phyloP scores from a whole-genome alignment of 2,329 filamentous ascomycete species.

The Alternaria triticimaculans region DNA sequence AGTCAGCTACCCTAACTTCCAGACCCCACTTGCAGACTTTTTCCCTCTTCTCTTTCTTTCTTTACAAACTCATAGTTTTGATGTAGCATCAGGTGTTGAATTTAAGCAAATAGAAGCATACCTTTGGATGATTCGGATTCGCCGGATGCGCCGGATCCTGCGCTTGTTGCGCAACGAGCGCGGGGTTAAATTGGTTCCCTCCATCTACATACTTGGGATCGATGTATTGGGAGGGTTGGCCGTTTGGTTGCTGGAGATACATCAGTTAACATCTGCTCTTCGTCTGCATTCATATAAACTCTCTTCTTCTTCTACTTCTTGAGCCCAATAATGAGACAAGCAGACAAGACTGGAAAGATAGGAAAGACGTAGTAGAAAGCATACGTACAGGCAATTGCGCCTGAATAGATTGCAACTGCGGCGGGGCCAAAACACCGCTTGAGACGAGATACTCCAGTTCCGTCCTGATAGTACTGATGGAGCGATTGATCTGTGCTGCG shows the following conservation, averaged over 20 bases:
- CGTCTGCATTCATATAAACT: background rate
- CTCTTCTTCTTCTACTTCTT: background rate
- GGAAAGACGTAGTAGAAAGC: background rate
- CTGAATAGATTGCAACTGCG: conserved; percentile 25
- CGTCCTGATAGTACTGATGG: conserved; percentile 19
- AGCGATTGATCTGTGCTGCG: conserved; percentile 23
- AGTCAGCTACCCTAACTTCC: background rate
- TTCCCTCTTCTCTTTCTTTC: no score
- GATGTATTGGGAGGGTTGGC: conserved; percentile 24
- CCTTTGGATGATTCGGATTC: conserved; percentile 25
- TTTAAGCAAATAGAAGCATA: background rate
- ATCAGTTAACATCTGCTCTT: background rate
- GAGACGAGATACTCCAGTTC: conserved; percentile 27
- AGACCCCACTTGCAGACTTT: no score
- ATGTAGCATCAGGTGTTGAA: no score
- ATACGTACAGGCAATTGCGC: conserved; percentile 24
- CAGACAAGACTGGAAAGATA: background rate
- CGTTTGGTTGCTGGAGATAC: conserved; percentile 13
- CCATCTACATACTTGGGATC: conserved; percentile 22
- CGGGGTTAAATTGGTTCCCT: conserved; percentile 25
- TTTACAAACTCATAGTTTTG: no score
- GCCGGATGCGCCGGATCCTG: conserved; percentile 29
- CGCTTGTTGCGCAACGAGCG: conserved; percentile 25
- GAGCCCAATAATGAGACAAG: background rate
- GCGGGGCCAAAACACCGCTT: conserved; percentile 20